phyloP scores from a whole-genome alignment of 805 yeast genomes.

The Kluyveromyces starmeri region DNA sequence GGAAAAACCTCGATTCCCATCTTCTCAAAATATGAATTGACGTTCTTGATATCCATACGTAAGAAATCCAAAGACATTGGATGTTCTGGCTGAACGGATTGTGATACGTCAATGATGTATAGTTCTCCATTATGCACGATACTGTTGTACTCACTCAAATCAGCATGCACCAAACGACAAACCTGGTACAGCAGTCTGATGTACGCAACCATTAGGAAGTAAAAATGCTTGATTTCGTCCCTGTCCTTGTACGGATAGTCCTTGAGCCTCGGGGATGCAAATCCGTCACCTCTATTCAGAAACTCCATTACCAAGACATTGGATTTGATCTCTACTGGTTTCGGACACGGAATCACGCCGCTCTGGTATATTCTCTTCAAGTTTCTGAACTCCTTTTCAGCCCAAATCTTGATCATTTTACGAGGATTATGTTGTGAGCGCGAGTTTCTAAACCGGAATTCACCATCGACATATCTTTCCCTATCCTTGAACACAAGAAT shows the following conservation, averaged over 20 bases:
- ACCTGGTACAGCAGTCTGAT: constrained; percentile 83
- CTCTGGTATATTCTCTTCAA: constrained; percentile 67
- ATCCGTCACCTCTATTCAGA: constrained; percentile 63
- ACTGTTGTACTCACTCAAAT: constrained; percentile 87
- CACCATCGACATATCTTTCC: constrained; percentile 94
- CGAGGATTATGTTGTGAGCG: constrained; percentile 88
- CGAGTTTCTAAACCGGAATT: constrained; percentile 79
- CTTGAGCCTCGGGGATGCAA: constrained; percentile 82
- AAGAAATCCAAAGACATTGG: constrained; percentile 92
- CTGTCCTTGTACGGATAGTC: constrained; percentile 70
- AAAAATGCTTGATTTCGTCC: constrained; percentile 57
- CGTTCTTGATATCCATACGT: constrained; percentile 95
- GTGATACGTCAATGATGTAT: constrained; percentile 93
- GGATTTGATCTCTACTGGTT: constrained; percentile 78
- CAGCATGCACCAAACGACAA: constrained; percentile 93
- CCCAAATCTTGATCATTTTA: constrained; percentile 97
- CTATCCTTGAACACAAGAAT: constrained; percentile 95
- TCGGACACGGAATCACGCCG: constrained; percentile 83
- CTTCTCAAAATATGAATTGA: constrained; percentile 75
- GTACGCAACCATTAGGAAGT: constrained; percentile 70
- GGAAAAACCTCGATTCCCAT: constrained; percentile 70
- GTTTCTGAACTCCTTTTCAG: constrained; percentile 93
- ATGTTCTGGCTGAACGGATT: constrained; percentile 95
- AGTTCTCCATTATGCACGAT: constrained; percentile 72
- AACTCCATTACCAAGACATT: constrained; percentile 96